Conservation (phyloP, 2,329 filamentous ascomycete genomes). For the Trichoderma endophyticum region DNA sequence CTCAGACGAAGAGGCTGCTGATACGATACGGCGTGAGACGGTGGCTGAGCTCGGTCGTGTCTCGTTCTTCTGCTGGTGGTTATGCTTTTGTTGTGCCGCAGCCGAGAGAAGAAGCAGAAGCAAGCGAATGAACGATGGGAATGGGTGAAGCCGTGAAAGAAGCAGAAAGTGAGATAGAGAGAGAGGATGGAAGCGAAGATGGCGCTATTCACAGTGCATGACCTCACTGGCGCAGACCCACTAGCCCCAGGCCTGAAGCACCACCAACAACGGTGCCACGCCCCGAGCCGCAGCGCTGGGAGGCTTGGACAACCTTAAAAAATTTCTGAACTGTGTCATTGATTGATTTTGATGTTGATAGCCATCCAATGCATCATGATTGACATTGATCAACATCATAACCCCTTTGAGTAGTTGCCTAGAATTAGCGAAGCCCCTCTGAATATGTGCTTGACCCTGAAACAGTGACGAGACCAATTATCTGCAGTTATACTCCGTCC, state of each 20-base stretch:
- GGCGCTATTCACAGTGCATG: not conserved
- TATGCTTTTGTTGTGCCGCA: no score
- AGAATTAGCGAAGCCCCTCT: not conserved
- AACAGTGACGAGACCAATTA: not conserved
- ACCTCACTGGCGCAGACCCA: constrained; percentile 1
- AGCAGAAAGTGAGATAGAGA: not conserved
- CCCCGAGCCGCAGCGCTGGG: constrained; percentile 14
- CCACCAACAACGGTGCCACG: constrained; percentile 1
- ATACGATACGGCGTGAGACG: not conserved
- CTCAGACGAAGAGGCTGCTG: not conserved
- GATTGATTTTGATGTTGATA: not conserved
- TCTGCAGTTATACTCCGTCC: no score
- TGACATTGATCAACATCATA: not conserved
- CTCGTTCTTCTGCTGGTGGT: not conserved
- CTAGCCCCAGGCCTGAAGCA: not conserved
- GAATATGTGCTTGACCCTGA: not conserved
- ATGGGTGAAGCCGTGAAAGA: not conserved
- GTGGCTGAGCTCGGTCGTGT: not conserved
- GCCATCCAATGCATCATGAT: not conserved
- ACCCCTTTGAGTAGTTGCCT: not conserved
- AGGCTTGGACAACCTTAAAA: constrained; percentile 11
- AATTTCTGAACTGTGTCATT: not conserved
- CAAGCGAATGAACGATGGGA: not conserved
- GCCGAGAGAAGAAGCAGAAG: not conserved
- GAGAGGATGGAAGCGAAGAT: not conserved